Evolutionary conservation across 768 basidiomycete genomes (phyloP), one percentile per base, ranked within the genome.

Genomic region (Hericium coralloides): DNA sequence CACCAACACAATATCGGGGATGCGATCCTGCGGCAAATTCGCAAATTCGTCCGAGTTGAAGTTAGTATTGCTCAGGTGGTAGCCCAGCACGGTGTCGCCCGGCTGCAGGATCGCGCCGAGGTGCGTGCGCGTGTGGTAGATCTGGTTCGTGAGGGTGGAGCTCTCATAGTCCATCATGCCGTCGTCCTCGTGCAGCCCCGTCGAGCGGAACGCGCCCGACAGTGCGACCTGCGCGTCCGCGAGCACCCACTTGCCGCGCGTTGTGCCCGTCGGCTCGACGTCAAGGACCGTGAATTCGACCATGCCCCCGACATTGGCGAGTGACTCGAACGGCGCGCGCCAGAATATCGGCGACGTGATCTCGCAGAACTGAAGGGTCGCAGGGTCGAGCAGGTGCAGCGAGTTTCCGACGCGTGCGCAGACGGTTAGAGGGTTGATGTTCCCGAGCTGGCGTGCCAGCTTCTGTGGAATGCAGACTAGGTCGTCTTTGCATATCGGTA

Each of bases 401-500:
- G 92, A 87, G 70, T 89, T 94, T 52, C 94, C 93, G 49, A 99
- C 87, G 50, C 95, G 91, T 6, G 84, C 83, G 73, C 95, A 98
- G 60, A 99, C 67, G 12, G 86, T 84, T 37, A 99, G 76, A 1
- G 90, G 93, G 60, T 78, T 83, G 73, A 99, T 95, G 75, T 95
- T 98, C 67, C 86, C 83, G 56, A 95, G 74, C 17, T 82, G 74
- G 9, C 87, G 84, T 0, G 97, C 94, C 63, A 87, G 85, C 66
- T 92, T 91, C 12, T 74, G 70, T 2, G 94, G 92, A 38, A 99
- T 77, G 68, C 90, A 92, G 20, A 98, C 88, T 25, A 99, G 81
- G 71, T 99, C 97, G 68, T 98, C 97, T 69, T 98, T 98, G 77
- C 97, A 99, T 56, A 99, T 83, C 0, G 97, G 94, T 4, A 88